Evolutionary conservation across 2,329 filamentous ascomycete genomes (phyloP).

Genomic region (Claviceps africana): DNA sequence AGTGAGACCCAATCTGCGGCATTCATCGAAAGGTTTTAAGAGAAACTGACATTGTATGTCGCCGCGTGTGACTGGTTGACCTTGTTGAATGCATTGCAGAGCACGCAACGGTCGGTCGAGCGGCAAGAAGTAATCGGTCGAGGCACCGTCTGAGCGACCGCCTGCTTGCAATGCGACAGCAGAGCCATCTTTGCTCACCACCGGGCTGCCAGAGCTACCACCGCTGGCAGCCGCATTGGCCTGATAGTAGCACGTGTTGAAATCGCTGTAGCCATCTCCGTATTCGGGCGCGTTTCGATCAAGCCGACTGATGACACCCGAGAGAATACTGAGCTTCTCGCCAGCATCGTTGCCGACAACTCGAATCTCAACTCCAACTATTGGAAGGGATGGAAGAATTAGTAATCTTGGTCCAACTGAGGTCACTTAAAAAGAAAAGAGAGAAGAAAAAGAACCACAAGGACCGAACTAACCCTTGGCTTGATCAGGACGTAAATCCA

Average conservation of each 20-base stretch:
- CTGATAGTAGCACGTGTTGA: conserved; percentile 93
- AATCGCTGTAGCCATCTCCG: conserved; percentile 94
- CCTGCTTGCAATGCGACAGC: conserved; percentile 90
- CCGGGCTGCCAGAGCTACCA: conserved; percentile 94
- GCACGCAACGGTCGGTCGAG: conserved; percentile 82
- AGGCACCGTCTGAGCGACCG: conserved; percentile 82
- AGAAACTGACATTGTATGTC: conserved; percentile 98
- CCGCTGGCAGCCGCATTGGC: conserved; percentile 93
- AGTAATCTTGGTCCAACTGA: no score
- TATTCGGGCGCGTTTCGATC: conserved; percentile 97
- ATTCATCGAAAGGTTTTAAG: conserved; percentile 95
- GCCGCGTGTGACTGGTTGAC: conserved; percentile 64
- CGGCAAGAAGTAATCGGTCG: conserved; percentile 94
- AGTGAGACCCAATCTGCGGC: conserved; percentile 71
- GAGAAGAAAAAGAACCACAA: background rate
- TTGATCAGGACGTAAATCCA: conserved; percentile 71
- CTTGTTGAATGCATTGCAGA: conserved; percentile 68
- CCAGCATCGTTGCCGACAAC: conserved; percentile 98
- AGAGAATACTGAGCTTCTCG: conserved; percentile 95
- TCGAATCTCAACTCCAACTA: conserved; percentile 82
- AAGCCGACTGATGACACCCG: conserved; percentile 88
- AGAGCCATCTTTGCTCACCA: conserved; percentile 87
- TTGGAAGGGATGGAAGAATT: conserved; percentile 4
- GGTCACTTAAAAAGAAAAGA: background rate
- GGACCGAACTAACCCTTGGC: conserved; percentile 44